Conservation (phyloP, 495 filamentous ascomycete species). For the Aspergillus indologenus region DNA sequence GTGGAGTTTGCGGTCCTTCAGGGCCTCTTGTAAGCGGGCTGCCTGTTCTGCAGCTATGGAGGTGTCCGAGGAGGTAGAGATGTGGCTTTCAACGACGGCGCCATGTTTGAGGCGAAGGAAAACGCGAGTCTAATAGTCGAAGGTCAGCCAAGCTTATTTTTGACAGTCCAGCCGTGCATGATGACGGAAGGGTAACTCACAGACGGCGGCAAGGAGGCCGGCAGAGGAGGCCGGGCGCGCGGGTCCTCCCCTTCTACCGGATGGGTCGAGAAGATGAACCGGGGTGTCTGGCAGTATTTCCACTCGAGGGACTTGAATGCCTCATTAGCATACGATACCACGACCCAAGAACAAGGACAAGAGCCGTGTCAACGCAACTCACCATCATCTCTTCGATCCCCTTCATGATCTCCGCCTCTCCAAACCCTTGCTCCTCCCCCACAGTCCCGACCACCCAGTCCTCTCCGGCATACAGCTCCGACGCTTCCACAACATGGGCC, state of each 20-base stretch:
- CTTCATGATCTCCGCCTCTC: constrained; percentile 50
- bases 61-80: constrained; percentile 39
- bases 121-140: constrained; percentile 31
- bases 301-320: constrained; percentile 62
- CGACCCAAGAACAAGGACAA: background rate
- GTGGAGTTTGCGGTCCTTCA: constrained; percentile 42
- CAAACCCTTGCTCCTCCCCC: constrained; percentile 41
- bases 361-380: too few species aligned
- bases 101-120: constrained; percentile 45
- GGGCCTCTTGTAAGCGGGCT: constrained; percentile 29
- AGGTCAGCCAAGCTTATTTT: background rate
- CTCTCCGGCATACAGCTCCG: constrained; percentile 40
- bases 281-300: constrained; percentile 81
- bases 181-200: constrained; percentile 24
- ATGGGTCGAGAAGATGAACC: constrained; percentile 70
- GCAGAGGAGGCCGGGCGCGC: constrained; percentile 47
- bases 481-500: constrained; percentile 30
- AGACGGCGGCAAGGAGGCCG: constrained; percentile 36
- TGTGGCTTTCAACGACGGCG: constrained; percentile 42
- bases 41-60: constrained; percentile 35
- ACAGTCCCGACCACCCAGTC: constrained; percentile 45
- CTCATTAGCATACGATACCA: background rate
- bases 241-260: constrained; percentile 50
- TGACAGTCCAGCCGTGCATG: too few species aligned
- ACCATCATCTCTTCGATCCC: constrained; percentile 63